A percentile compares a stretch with the other conserved stretches of the same genome.
Conservation (phyloP, 176 grass and related monocot species). For the Oropetium thomaeum region DNA sequence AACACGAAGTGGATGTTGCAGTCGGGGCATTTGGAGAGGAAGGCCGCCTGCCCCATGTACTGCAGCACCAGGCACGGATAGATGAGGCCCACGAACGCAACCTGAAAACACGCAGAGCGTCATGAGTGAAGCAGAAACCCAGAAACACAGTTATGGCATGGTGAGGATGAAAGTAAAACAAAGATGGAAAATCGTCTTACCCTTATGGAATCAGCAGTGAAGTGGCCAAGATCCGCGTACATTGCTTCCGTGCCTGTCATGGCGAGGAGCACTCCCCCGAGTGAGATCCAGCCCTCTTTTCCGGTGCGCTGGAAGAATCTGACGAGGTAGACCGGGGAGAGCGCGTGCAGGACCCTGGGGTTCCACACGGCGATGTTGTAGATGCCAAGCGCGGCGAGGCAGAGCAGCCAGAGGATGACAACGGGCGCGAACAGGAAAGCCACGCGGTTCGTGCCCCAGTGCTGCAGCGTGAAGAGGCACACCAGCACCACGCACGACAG, state of each 20-base stretch:
- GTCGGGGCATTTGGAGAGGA: conserved; percentile 53
- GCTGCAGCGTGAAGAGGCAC: conserved; percentile 66
- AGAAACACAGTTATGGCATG: not conserved
- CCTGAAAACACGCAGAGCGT: not conserved
- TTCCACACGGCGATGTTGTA: conserved; percentile 72
- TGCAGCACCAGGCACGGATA: conserved; percentile 74
- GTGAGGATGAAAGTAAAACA: not conserved
- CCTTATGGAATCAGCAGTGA: conserved; percentile 67
- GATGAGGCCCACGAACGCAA: conserved; percentile 52
- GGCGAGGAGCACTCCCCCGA: conserved; percentile 63
- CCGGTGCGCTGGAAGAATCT: conserved; percentile 58
- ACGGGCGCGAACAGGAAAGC: conserved; percentile 63
- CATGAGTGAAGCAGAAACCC: not conserved
- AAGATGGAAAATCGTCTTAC: conserved; percentile 16
- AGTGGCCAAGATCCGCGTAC: conserved; percentile 77
- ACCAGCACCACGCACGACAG: conserved; percentile 61
- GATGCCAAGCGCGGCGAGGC: conserved; percentile 38
- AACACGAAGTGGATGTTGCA: conserved; percentile 50
- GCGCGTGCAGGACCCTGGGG: conserved; percentile 43
- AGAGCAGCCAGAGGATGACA: conserved; percentile 59
- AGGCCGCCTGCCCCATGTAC: conserved; percentile 85
- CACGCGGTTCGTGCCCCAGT: conserved; percentile 55
- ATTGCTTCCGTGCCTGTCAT: conserved; percentile 77
- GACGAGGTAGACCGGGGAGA: conserved; percentile 54
- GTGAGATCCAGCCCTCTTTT: conserved; percentile 61